Evolutionary conservation across 148 eudicot genomes (phyloP), one percentile per base, ranked within the genome.

Genomic region (Amaranthus hypochondriacus): DNA sequence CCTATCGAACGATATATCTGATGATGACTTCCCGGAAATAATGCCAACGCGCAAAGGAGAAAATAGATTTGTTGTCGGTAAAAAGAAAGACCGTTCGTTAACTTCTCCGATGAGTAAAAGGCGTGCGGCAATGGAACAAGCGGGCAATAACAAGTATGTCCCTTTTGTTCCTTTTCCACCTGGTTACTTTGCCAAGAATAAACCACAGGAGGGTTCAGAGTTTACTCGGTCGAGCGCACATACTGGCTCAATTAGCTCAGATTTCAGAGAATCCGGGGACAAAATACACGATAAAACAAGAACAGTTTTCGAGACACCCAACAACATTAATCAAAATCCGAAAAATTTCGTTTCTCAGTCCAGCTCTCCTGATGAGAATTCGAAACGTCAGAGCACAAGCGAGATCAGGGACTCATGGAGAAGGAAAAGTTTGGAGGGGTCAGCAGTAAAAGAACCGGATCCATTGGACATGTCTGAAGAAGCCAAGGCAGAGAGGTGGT

Each of bases 401-500:
- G 83, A 80, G 73, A 83, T 46, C 18, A 62, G 66, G 50, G 83
- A 68, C 48, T 78, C 81, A 18, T 87, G 90, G 89, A 78, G 71
- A 13, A 96, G 95, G 44, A 84, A 74, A 82, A 95, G 97, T 83
- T 86, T 95, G 84, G 98, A 95, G 79, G 98, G 98, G 13, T 95
- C 98, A 7, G 92, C 90, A 2, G 98, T 95, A 51, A 89, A 77
- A 81, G 97, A 95, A 79, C 73, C 84, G 0, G 93, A 92, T 71
- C 98, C 90, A 15, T 79, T 95, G 67, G 98, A 95, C 86, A 95
- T 95, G 98, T 95, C 98, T 0, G 98, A 95, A 84, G 98, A 95
- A 81, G 98, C 98, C 13, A 95, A 92, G 81, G 87, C 96, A 5
- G 93, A 92, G 66, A 86, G 98, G 72, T 95, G 93, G 93, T 95